Conservation (phyloP, 371 early-diverging fungal species). For the Cladochytrium tenue region DNA sequence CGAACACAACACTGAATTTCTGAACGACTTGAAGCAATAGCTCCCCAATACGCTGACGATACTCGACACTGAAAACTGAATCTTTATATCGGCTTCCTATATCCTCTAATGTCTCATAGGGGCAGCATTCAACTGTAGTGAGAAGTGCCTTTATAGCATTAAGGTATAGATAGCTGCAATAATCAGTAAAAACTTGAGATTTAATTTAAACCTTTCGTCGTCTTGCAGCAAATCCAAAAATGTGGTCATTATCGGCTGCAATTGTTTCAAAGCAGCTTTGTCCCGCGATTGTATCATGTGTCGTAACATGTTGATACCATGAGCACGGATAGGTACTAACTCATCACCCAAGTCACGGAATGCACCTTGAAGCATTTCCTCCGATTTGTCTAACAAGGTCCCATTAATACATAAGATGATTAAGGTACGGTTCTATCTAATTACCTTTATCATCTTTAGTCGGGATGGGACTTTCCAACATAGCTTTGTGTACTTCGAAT, state of each 20-base stretch:
- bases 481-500: constrained; percentile 54
- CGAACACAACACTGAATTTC: constrained; percentile 74
- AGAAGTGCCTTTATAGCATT: constrained; percentile 85
- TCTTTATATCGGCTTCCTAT: constrained; percentile 68
- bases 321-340: constrained; percentile 83
- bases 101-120: constrained; percentile 64
- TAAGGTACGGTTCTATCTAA: background rate
- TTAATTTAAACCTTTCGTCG: constrained; percentile 70
- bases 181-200: background rate
- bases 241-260: constrained; percentile 68
- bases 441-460: background rate
- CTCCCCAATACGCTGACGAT: constrained; percentile 82
- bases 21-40: constrained; percentile 83
- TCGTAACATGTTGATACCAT: constrained; percentile 78
- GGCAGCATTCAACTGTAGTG: constrained; percentile 78
- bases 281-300: constrained; percentile 72
- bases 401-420: background rate
- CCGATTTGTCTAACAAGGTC: constrained; percentile 32
- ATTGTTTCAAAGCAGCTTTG: constrained; percentile 55
- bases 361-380: constrained; percentile 67
- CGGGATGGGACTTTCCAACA: constrained; percentile 35
- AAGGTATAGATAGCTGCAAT: constrained; percentile 75
- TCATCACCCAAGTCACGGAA: constrained; percentile 77
- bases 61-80: constrained; percentile 59
- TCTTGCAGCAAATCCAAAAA: constrained; percentile 76